A percentile compares a stretch with the other conserved stretches of the same genome.
Conservation (phyloP, 2,329 filamentous ascomycete genomes). For the Nectriaceae sp. region DNA sequence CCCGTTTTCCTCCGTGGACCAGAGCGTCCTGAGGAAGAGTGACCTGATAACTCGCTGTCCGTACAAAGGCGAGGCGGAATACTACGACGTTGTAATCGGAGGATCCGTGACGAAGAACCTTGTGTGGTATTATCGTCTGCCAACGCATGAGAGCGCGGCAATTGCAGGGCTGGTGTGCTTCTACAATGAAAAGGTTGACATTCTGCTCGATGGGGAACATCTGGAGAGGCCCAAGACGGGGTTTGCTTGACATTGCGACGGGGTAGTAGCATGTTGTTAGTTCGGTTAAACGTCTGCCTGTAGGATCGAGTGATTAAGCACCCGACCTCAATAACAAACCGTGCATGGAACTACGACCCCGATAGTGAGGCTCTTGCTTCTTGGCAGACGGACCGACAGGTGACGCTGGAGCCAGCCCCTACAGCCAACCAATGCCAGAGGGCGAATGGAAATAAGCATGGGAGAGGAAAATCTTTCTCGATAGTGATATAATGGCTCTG, state of each 20-base stretch:
- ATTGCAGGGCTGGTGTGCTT: conserved; percentile 63
- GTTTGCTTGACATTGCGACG: conserved; percentile 24
- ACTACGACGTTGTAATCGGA: conserved; percentile 56
- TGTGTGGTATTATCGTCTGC: conserved; percentile 64
- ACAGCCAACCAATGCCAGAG: not conserved
- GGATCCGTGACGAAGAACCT: conserved; percentile 49
- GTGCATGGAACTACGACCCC: too few relatives aligned
- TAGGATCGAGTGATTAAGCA: too few relatives aligned
- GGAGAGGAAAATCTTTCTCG: not conserved
- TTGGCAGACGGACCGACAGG: not conserved
- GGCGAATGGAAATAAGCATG: not conserved
- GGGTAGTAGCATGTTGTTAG: too few relatives aligned
- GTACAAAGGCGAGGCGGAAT: conserved; percentile 67
- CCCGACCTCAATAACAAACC: too few relatives aligned
- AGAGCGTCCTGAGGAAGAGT: conserved; percentile 48
- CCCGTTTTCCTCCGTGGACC: conserved; percentile 52
- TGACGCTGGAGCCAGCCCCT: not conserved
- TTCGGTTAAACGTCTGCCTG: too few relatives aligned
- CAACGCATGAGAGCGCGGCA: conserved; percentile 55
- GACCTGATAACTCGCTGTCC: conserved; percentile 60
- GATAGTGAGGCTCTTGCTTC: not conserved
- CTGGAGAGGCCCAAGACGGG: conserved; percentile 32
- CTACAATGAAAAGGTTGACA: conserved; percentile 69
- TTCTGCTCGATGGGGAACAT: conserved; percentile 55
- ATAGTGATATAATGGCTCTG: not conserved